Conservation (phyloP, 176 grass and related monocot species). For the sorghum (Sorghum bicolor) region DNA sequence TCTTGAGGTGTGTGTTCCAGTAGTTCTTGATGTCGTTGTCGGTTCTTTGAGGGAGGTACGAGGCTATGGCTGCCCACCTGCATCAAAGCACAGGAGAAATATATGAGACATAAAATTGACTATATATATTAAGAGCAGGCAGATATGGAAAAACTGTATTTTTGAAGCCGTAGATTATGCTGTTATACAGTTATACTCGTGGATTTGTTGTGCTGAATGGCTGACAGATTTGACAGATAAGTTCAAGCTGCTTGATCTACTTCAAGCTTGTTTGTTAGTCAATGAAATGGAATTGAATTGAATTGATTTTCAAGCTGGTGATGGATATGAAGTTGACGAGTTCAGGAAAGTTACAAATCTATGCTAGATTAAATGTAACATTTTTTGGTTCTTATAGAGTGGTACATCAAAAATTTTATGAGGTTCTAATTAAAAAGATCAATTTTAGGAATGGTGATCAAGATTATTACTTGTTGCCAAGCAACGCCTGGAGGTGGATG, state of each 20-base stretch:
- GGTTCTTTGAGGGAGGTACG: conserved; percentile 55
- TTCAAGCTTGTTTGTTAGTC: background rate
- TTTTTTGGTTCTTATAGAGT: background rate
- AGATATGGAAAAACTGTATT: background rate
- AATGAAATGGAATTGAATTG: background rate
- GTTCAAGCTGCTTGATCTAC: background rate
- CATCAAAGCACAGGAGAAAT: background rate
- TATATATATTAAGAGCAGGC: background rate
- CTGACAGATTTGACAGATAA: too few species aligned
- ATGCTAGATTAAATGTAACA: background rate
- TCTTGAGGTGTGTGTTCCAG: conserved; percentile 67
- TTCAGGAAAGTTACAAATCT: background rate
- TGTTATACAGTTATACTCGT: background rate
- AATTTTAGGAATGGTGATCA: background rate
- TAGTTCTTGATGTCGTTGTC: conserved; percentile 69
- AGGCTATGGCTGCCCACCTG: conserved; percentile 65
- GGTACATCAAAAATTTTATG: background rate
- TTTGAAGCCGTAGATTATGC: background rate
- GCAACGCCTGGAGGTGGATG: conserved; percentile 55
- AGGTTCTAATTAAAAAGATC: background rate
- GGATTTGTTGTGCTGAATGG: too few species aligned
- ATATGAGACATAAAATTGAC: background rate
- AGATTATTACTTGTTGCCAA: conserved; percentile 47
- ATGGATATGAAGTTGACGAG: background rate
- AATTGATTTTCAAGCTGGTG: background rate